These are phyloP conservation scores for Cenchrus americanus DNA, from an alignment of 176 grass and related monocot species.

Conservation along the genomic window DNA sequence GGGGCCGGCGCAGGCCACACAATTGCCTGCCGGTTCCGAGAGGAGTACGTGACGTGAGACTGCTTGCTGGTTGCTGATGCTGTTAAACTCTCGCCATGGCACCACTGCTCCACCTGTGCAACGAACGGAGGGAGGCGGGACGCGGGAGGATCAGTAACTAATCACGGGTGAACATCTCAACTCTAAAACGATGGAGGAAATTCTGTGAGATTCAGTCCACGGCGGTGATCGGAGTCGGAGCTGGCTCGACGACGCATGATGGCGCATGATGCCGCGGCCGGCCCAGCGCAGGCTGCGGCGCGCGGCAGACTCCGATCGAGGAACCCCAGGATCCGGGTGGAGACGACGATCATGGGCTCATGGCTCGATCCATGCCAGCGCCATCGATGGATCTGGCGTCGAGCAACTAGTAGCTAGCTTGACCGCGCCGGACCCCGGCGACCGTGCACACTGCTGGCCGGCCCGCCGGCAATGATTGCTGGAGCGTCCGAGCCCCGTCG, in stretches of 20 bases:
- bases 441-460: background rate
- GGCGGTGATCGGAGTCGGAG: background rate
- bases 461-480: too few relatives aligned
- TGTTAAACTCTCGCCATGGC: too few relatives aligned
- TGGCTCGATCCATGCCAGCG: background rate
- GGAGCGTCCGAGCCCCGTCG: background rate
- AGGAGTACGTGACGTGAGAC: background rate
- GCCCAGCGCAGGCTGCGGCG: background rate
- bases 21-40: background rate
- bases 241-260: background rate
- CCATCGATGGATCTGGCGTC: slow-evolving; percentile 6
- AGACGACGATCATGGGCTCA: background rate
- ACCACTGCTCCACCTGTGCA: too few relatives aligned
- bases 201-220: background rate
- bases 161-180: too few relatives aligned
- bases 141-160: too few relatives aligned
- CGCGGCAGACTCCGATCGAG: background rate
- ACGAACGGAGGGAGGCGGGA: too few relatives aligned
- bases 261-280: background rate
- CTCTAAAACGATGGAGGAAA: too few relatives aligned
- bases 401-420: background rate
- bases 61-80: background rate
- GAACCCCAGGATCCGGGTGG: background rate
- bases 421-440: background rate
- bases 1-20: too few relatives aligned